Conservation (phyloP, 31 red algal species). For the Bonnemaisonia californica region DNA sequence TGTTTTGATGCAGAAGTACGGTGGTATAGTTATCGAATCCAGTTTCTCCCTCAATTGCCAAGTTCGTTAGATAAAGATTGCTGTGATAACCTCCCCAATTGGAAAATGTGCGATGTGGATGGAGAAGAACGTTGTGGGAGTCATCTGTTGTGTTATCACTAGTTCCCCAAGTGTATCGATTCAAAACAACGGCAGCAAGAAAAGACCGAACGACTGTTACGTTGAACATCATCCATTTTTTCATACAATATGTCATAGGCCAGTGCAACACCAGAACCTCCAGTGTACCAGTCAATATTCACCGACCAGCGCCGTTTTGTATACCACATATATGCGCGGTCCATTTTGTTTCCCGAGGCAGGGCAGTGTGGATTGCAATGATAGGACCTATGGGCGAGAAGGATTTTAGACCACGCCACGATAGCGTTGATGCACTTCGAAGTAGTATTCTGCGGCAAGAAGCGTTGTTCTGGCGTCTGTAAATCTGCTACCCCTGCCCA, state of each 20-base stretch:
- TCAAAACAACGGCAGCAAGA: conserved; percentile 15
- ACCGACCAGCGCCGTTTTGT: not conserved
- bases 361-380: conserved; percentile 29
- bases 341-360: not conserved
- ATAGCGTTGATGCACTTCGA: conserved; percentile 17
- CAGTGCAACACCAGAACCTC: conserved; percentile 22
- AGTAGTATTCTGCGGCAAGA: conserved; percentile 27
- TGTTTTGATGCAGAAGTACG: conserved; percentile 7
- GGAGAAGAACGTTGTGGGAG: conserved; percentile 26
- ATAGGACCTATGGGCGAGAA: conserved; percentile 24
- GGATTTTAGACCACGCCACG: conserved; percentile 26
- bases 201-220: conserved; percentile 2
- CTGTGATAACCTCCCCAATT: conserved; percentile 27
- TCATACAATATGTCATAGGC: conserved; percentile 42
- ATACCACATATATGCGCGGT: conserved; percentile 9
- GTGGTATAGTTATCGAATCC: conserved; percentile 40
- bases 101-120: conserved; percentile 31
- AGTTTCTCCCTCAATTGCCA: conserved; percentile 41
- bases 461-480: not conserved
- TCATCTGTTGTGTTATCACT: conserved; percentile 18
- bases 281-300: conserved; percentile 5
- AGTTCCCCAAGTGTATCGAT: conserved; percentile 34
- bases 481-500: conserved; percentile 46
- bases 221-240: not conserved
- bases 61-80: conserved; percentile 49